Evolutionary conservation across 371 early-diverging fungal species (phyloP).

Genomic region (Rhizopus delemar): DNA sequence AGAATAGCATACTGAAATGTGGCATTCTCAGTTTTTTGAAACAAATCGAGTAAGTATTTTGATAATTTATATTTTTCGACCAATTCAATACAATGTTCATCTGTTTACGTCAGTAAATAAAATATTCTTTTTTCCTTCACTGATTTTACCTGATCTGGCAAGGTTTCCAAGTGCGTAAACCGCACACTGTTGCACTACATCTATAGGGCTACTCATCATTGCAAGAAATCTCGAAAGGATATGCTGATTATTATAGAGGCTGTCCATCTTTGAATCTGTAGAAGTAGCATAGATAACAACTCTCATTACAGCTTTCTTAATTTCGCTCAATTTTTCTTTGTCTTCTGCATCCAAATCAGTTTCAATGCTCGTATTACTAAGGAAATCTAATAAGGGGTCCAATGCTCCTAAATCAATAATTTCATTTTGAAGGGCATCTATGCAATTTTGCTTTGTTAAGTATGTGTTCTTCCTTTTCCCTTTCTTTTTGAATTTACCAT

Average conservation of each 20-base stretch:
- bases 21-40: constrained; percentile 54
- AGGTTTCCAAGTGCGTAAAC: constrained; percentile 63
- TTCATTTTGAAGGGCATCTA: constrained; percentile 46
- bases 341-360: constrained; percentile 50
- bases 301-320: constrained; percentile 47
- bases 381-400: constrained; percentile 42
- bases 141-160: constrained; percentile 55
- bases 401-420: constrained; percentile 44
- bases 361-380: constrained; percentile 41
- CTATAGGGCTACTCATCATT: constrained; percentile 45
- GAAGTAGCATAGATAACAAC: constrained; percentile 49
- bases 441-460: background rate
- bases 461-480: background rate
- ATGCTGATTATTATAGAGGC: constrained; percentile 43
- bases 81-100: constrained; percentile 58
- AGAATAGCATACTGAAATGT: constrained; percentile 62
- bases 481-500: constrained; percentile 29
- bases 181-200: constrained; percentile 44
- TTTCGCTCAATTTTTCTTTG: constrained; percentile 49
- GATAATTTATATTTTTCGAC: constrained; percentile 56
- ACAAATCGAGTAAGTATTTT: constrained; percentile 46
- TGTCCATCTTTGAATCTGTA: constrained; percentile 54
- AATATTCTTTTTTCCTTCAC: background rate
- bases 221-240: constrained; percentile 46
- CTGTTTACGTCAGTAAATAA: constrained; percentile 24